A percentile compares a stretch with the other conserved stretches of the same genome.
Conservation (phyloP, 805 yeast species). For the Yueomyces sp. region DNA sequence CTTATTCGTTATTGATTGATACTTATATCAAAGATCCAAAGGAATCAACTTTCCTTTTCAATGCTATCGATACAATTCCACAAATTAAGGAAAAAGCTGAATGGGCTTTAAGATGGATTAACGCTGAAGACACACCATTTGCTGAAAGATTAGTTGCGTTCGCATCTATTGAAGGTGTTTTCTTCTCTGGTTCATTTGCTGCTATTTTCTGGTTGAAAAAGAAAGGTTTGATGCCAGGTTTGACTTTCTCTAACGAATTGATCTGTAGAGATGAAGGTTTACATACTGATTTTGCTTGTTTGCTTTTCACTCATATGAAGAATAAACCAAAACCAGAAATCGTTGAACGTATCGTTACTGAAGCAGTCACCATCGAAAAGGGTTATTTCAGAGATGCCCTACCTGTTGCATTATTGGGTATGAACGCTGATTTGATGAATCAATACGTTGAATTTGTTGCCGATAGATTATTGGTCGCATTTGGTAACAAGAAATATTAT, state of each 20-base stretch:
- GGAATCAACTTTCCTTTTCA: constrained; percentile 79
- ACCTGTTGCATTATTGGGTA: constrained; percentile 86
- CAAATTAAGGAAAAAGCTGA: constrained; percentile 94
- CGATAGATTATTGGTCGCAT: constrained; percentile 80
- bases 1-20: constrained; percentile 88
- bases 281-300: constrained; percentile 97
- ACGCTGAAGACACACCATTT: constrained; percentile 73
- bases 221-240: constrained; percentile 98
- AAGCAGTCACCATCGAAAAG: constrained; percentile 90
- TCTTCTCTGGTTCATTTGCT: constrained; percentile 96
- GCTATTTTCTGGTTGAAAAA: constrained; percentile 98
- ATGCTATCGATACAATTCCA: constrained; percentile 93
- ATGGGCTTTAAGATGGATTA: constrained; percentile 98
- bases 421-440: constrained; percentile 88
- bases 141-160: constrained; percentile 95
- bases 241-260: constrained; percentile 93
- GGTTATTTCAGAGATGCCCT: constrained; percentile 90
- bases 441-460: constrained; percentile 97
- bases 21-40: constrained; percentile 92
- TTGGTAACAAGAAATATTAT: constrained; percentile 82
- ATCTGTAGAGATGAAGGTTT: constrained; percentile 98
- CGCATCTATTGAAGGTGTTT: constrained; percentile 98
- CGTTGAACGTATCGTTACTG: constrained; percentile 77
- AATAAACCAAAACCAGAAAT: constrained; percentile 72
- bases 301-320: constrained; percentile 81